phyloP scores from a whole-genome alignment of 768 basidiomycete genomes.

The Phylloporus sp. region DNA sequence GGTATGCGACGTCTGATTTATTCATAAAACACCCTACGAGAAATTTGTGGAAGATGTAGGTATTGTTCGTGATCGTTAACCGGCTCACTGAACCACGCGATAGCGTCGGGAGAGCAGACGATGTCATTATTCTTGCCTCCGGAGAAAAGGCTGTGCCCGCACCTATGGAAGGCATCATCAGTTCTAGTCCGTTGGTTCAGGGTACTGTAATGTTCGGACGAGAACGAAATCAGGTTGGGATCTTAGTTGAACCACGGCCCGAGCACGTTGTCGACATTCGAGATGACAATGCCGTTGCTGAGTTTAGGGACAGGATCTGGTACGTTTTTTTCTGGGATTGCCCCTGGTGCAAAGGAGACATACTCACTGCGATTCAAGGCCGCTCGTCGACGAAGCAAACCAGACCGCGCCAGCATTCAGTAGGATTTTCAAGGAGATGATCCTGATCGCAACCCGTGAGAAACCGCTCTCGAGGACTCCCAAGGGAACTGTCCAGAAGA shows the following conservation, averaged over 20 bases:
- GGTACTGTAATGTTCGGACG: neutral
- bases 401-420: conserved; percentile 35
- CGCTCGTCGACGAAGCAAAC: conserved; percentile 39
- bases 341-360: neutral
- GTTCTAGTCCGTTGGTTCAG: neutral
- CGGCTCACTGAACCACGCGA: neutral
- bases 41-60: conserved; percentile 40
- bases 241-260: neutral
- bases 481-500: conserved; percentile 22
- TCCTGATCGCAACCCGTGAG: conserved; percentile 34
- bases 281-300: neutral
- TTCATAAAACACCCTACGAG: conserved; percentile 42
- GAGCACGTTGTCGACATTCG: neutral
- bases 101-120: conserved; percentile 34
- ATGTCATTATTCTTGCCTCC: neutral
- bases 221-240: neutral
- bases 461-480: conserved; percentile 40
- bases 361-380: too few species aligned
- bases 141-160: neutral
- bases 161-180: neutral
- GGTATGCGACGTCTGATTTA: conserved; percentile 39
- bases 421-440: conserved; percentile 48
- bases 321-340: neutral
- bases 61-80: neutral
- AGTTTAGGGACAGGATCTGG: conserved; percentile 23